Evolutionary conservation across 169 alveolate species (phyloP).

Genomic region (Theileria orientalis): DNA sequence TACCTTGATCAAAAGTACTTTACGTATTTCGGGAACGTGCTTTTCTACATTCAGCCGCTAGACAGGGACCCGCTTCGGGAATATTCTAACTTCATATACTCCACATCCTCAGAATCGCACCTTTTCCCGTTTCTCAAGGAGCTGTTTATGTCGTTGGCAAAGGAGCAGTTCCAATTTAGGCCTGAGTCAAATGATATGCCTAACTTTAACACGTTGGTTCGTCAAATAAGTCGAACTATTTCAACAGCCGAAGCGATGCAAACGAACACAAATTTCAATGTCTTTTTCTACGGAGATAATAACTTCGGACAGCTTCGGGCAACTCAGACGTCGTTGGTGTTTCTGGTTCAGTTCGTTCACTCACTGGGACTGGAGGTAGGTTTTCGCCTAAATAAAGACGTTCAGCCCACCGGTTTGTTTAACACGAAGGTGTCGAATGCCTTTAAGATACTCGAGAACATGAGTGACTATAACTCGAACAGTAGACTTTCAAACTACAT

Average conservation of each 20-base stretch:
- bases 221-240: neutral
- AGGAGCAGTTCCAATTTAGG: neutral
- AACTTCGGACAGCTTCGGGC: conserved; percentile 27
- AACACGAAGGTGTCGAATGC: conserved; percentile 13
- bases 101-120: conserved; percentile 29
- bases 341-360: conserved; percentile 22
- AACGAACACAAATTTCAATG: conserved; percentile 8
- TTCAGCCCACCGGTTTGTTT: conserved; percentile 36
- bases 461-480: conserved; percentile 27
- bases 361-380: conserved; percentile 41
- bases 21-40: conserved; percentile 60
- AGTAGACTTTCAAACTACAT: conserved; percentile 4
- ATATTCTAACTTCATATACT: conserved; percentile 14
- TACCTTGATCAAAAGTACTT: conserved; percentile 13
- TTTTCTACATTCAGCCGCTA: conserved; percentile 45
- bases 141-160: conserved; percentile 9
- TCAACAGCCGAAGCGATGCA: neutral
- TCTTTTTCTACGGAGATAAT: conserved; percentile 50
- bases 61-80: conserved; percentile 1
- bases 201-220: neutral
- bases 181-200: neutral
- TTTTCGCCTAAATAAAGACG: neutral
- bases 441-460: conserved; percentile 18
- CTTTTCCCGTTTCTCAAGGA: conserved; percentile 40
- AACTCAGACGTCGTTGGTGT: conserved; percentile 21